phyloP scores from a whole-genome alignment of 306 rosid genomes.

The Elaeagnus macrophylla region DNA sequence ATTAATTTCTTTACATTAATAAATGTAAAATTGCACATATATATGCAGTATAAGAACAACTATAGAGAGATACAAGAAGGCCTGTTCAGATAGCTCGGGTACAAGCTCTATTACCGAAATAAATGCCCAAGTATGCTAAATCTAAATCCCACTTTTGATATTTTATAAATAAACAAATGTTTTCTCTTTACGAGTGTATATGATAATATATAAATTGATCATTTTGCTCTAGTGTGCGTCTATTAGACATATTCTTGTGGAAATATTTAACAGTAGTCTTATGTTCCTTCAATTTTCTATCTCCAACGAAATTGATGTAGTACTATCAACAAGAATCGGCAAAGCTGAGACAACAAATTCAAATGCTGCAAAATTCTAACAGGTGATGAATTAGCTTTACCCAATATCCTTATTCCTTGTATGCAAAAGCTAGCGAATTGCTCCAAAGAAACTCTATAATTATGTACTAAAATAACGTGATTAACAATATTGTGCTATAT shows the following conservation, averaged over 20 bases:
- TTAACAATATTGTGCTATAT: no score
- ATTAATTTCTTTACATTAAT: no score
- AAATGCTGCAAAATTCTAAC: conserved; percentile 87
- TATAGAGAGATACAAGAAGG: conserved; percentile 84
- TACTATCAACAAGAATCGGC: conserved; percentile 95
- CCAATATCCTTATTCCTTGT: no score
- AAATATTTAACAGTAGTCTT: no score
- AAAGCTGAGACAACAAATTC: conserved; percentile 83
- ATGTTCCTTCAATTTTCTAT: no score
- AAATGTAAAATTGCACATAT: background rate
- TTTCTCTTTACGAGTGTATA: background rate
- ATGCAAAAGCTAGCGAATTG: no score
- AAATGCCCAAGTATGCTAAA: conserved; percentile 60
- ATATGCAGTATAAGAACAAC: conserved; percentile 63
- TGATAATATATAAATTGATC: background rate
- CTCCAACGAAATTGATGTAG: conserved; percentile 21
- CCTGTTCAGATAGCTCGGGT: conserved; percentile 60
- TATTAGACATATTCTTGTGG: no score
- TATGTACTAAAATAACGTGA: no score
- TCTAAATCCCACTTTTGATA: background rate
- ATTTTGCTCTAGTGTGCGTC: no score
- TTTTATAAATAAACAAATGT: background rate
- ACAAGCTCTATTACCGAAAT: conserved; percentile 58
- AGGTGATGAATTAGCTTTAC: conserved; percentile 38
- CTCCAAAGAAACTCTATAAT: no score